A percentile compares a stretch with the other conserved stretches of the same genome.
Evolutionary conservation across 768 basidiomycete species (phyloP).

Genomic region (Suillus sp.): DNA sequence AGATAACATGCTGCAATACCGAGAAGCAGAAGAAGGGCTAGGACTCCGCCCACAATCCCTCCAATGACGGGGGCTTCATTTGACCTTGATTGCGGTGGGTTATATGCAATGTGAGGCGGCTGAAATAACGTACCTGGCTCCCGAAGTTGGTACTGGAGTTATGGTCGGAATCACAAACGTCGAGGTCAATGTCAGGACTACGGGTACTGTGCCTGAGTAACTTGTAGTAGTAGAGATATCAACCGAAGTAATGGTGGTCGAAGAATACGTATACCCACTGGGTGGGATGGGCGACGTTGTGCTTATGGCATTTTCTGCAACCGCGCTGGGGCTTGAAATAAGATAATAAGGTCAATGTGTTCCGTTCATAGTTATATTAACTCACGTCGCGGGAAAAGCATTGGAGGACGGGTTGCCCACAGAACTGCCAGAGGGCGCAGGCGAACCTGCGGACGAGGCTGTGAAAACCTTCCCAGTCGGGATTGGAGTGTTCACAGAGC

Average conservation of each 20-base stretch:
- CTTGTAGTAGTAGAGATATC: neutral
- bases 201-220: no score
- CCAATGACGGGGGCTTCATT: conserved; percentile 11
- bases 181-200: neutral
- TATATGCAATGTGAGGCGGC: neutral
- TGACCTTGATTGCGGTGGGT: neutral
- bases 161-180: neutral
- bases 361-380: neutral
- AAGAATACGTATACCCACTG: neutral
- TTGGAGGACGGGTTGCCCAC: neutral
- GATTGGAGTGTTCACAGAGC: neutral
- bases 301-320: neutral
- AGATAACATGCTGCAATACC: conserved; percentile 3
- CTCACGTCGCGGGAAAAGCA: neutral
- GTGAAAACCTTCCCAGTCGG: neutral
- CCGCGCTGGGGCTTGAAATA: neutral
- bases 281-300: neutral
- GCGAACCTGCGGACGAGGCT: neutral
- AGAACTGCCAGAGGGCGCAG: neutral
- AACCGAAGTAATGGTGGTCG: neutral
- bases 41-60: conserved; percentile 11
- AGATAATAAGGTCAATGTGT: neutral
- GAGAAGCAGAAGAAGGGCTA: conserved; percentile 9
- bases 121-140: conserved; percentile 4
- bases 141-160: neutral